Percentiles rank a stretch among this genome's conserved stretches.
Evolutionary conservation across 768 basidiomycete species (phyloP).

Genomic region (Tylopilus balloui): DNA sequence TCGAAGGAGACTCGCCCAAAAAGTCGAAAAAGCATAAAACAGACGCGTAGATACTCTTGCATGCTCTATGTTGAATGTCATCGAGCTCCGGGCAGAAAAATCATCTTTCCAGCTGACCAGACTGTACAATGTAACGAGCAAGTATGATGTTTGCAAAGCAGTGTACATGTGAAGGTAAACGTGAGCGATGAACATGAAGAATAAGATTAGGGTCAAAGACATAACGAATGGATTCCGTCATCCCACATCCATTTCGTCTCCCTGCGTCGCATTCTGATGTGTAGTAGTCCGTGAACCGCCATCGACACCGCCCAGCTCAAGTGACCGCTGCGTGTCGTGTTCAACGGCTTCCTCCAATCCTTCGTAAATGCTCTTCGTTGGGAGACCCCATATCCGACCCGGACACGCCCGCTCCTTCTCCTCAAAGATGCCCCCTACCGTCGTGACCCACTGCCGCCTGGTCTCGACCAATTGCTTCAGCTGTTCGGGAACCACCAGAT

Average conservation of each 20-base stretch:
- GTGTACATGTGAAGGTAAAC: slow-evolving; percentile 21
- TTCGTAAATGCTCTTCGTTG: slow-evolving; percentile 66
- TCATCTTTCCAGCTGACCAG: slow-evolving; percentile 7
- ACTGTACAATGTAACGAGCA: slow-evolving; percentile 22
- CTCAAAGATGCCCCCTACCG: slow-evolving; percentile 71
- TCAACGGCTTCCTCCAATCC: slow-evolving; percentile 67
- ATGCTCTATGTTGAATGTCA: not conserved
- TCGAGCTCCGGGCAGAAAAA: slow-evolving; percentile 3
- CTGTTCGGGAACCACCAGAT: slow-evolving; percentile 60
- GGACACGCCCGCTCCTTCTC: slow-evolving; percentile 61
- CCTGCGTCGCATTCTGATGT: slow-evolving; percentile 42
- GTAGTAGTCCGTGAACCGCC: slow-evolving; percentile 29
- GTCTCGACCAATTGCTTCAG: slow-evolving; percentile 70
- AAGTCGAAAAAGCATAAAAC: slow-evolving; percentile 47
- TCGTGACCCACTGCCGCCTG: slow-evolving; percentile 73
- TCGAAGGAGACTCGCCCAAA: slow-evolving; percentile 42
- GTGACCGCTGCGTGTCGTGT: slow-evolving; percentile 30
- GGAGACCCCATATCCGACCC: slow-evolving; percentile 76
- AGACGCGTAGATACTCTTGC: slow-evolving; percentile 7
- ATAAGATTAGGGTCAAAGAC: slow-evolving; percentile 21
- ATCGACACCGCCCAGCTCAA: slow-evolving; percentile 19
- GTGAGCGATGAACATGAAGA: slow-evolving; percentile 26
- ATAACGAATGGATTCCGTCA: slow-evolving; percentile 28
- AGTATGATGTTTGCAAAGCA: slow-evolving; percentile 18
- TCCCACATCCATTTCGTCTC: slow-evolving; percentile 68